Evolutionary conservation across 768 basidiomycete genomes (phyloP), one percentile per base, ranked within the genome.

Genomic region (Coprinopsis strossmayeri): DNA sequence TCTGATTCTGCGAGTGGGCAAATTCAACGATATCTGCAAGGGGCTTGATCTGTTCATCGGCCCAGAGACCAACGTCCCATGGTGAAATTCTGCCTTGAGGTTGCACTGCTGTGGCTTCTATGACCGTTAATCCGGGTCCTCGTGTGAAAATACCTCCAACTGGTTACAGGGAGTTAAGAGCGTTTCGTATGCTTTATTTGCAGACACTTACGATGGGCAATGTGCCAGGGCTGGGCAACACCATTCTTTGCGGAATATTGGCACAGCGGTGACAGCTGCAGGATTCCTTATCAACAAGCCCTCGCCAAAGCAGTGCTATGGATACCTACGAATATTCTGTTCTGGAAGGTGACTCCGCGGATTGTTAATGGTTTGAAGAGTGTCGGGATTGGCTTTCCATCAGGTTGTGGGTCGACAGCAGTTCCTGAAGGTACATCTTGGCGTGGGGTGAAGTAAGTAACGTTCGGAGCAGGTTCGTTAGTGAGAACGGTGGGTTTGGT

Each of bases 1-100:
- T 80, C 58, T 84, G 79, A 40, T 71, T 76, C 55, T 84, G 82
- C 0, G 79, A 77, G 58, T 86, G 82, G n/a, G 82, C 82, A 46
- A 87, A 86, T 50, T 82, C 77, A 57, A 81, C 76, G 54, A 89
- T 69, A 30, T 73, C 61, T 49, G 71, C 64, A 55, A 13, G 62
- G 15, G 44, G 37, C 15, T 49, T 68, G 53, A 66, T 71, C 32
- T 87, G 85, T 1, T 68, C 66, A 51, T 84, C 84, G 20, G 69
- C 63, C 84, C 84, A 87, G 46, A 87, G 57, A 3, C 83, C 84
- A 7, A 64, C 50, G 49, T 85, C 85, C 51, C 83, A 69, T 1
- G 85, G 82, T 0, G 79, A 75, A 62, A 84, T 84, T n/a, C 82
- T 72, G 3, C 79, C 79, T 57, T 79, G 72, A 0, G 77, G 72